phyloP scores from a whole-genome alignment of 192 early-diverging fungal genomes.

The Umbelopsis ramanniana region DNA sequence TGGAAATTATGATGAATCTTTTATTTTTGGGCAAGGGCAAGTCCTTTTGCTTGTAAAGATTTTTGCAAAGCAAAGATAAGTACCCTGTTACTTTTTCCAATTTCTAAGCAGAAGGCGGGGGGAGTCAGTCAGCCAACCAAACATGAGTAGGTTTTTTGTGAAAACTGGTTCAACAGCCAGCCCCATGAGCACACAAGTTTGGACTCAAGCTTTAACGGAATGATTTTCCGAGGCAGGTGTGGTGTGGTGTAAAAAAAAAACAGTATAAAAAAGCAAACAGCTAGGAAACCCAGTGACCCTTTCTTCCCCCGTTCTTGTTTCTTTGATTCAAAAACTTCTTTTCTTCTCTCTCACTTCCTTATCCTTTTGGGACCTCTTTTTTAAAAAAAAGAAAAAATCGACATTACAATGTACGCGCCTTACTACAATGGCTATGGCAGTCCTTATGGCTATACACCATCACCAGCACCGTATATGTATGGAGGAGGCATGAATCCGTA shows the following conservation, averaged over 20 bases:
- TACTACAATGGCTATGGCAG: slow-evolving; percentile 13
- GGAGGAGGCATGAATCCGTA: slow-evolving; percentile 20
- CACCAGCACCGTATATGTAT: slow-evolving; percentile 18
- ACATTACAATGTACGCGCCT: slow-evolving; percentile 12
- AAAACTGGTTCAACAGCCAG: not conserved
- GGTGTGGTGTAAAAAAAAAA: not conserved
- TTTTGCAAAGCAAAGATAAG: not conserved
- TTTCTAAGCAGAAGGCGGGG: no score
- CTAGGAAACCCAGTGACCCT: slow-evolving; percentile 6
- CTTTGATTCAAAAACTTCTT: not conserved
- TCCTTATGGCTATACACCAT: slow-evolving; percentile 16
- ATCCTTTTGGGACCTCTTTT: not conserved
- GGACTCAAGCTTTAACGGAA: not conserved
- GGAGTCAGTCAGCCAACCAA: no score
- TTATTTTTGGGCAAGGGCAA: no score
- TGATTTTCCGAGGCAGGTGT: slow-evolving; percentile 11
- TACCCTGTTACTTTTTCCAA: not conserved
- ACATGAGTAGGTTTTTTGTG: not conserved
- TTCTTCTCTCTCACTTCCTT: not conserved
- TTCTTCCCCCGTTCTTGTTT: slow-evolving; percentile 5
- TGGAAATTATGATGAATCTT: no score
- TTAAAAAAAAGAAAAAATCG: not conserved
- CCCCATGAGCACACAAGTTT: slow-evolving; percentile 11
- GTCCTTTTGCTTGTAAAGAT: no score
- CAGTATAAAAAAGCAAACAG: not conserved